Evolutionary conservation across 176 grass and related monocot genomes (phyloP).

Genomic region (Dendrocalamus sinicus): DNA sequence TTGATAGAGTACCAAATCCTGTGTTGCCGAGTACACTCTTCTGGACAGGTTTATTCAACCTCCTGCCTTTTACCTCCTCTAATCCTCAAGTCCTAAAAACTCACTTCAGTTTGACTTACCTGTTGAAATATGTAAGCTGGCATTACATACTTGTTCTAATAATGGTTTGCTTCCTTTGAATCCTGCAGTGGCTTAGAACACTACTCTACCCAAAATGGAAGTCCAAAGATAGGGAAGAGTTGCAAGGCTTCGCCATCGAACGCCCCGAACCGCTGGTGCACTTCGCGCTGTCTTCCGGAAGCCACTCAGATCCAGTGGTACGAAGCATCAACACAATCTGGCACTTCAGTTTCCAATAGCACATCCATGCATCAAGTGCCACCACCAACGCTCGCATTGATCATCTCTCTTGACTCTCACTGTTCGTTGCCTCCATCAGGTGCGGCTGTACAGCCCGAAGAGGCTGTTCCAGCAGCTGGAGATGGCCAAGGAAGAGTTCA

Average conservation of each 20-base stretch:
- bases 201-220: slow-evolving; percentile 75
- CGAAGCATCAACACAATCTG: neutral
- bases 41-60: slow-evolving; percentile 60
- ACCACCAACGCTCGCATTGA: neutral
- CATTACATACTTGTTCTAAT: neutral
- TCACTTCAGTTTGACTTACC: neutral
- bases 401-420: neutral
- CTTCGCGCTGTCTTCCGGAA: slow-evolving; percentile 87
- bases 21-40: slow-evolving; percentile 64
- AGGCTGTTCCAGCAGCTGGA: slow-evolving; percentile 72
- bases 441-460: slow-evolving; percentile 73
- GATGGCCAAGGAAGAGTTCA: slow-evolving; percentile 77
- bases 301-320: slow-evolving; percentile 84
- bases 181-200: slow-evolving; percentile 70
- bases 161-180: neutral
- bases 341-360: neutral
- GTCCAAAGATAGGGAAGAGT: slow-evolving; percentile 68
- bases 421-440: slow-evolving; percentile 38
- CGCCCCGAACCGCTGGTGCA: slow-evolving; percentile 72
- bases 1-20: slow-evolving; percentile 76
- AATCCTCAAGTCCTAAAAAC: neutral
- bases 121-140: neutral
- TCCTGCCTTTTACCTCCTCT: neutral
- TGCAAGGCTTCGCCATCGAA: slow-evolving; percentile 67
- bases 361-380: neutral